Conservation (phyloP, 2,329 filamentous ascomycete genomes). For the Chaetomium olivaceum region DNA sequence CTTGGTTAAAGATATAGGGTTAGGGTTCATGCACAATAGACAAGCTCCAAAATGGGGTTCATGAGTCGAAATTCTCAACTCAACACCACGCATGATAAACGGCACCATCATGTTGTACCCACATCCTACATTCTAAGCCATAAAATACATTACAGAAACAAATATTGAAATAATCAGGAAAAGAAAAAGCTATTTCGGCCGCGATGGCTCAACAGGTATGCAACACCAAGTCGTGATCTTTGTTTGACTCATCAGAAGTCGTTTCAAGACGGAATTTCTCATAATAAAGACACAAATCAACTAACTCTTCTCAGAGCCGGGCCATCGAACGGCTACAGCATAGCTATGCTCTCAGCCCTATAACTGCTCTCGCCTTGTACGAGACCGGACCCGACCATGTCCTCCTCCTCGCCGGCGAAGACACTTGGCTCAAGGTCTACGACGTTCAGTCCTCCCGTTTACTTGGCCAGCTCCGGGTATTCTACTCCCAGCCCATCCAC, state of each 20-base stretch:
- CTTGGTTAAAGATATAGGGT: not conserved
- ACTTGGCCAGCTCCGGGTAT: slow-evolving; percentile 53
- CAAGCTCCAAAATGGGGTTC: not conserved
- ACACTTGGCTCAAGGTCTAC: slow-evolving; percentile 59
- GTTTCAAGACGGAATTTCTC: not conserved
- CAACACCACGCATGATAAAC: not conserved
- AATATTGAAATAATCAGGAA: not conserved
- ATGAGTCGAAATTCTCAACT: slow-evolving; percentile 3
- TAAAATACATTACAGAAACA: not conserved
- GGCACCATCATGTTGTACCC: not conserved
- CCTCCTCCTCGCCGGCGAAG: slow-evolving; percentile 61
- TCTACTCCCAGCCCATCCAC: slow-evolving; percentile 70
- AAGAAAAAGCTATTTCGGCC: not conserved
- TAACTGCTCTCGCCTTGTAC: slow-evolving; percentile 62
- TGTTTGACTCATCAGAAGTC: not conserved
- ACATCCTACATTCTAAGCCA: not conserved
- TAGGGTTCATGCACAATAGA: slow-evolving; percentile 1
- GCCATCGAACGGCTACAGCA: slow-evolving; percentile 29
- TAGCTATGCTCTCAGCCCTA: slow-evolving; percentile 52
- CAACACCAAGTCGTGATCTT: not conserved
- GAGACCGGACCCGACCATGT: slow-evolving; percentile 35
- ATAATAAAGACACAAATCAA: not conserved
- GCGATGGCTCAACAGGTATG: slow-evolving; percentile 26
- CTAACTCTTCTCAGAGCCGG: slow-evolving; percentile 21
- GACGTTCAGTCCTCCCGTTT: slow-evolving; percentile 41